These are phyloP conservation scores for Chlorella sorokiniana DNA, from an alignment of 139 green algal genomes.

Conservation along the genomic window DNA sequence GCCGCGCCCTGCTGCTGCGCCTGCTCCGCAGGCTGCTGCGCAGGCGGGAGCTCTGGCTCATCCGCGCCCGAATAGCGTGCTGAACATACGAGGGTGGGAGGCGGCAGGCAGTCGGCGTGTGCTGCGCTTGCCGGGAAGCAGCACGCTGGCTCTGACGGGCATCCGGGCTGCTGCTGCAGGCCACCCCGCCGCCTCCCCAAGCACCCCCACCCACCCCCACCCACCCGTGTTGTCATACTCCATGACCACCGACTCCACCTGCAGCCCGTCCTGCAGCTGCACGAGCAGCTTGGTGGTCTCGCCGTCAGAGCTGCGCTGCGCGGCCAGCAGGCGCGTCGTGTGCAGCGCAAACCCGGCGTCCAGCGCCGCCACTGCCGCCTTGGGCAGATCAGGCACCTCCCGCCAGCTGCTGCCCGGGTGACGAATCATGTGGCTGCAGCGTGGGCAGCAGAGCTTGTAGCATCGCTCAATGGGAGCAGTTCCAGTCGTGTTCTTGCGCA, in stretches of 20 bases:
- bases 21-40: no score
- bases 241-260: conserved; percentile 92
- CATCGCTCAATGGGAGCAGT: not conserved
- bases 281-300: conserved; percentile 90
- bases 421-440: conserved; percentile 63
- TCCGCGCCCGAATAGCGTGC: not conserved
- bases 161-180: no score
- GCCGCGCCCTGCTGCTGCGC: no score
- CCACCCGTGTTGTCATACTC: conserved; percentile 76
- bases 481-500: not conserved
- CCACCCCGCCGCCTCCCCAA: no score
- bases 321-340: conserved; percentile 60
- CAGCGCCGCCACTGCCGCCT: conserved; percentile 59
- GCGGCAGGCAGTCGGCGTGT: not conserved
- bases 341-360: conserved; percentile 57
- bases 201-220: no score
- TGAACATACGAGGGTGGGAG: not conserved
- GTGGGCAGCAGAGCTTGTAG: not conserved
- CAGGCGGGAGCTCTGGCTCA: not conserved
- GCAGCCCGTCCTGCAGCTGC: conserved; percentile 89
- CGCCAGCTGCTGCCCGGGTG: conserved; percentile 58
- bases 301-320: conserved; percentile 60
- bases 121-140: not conserved
- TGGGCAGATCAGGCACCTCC: conserved; percentile 77
- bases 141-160: no score